Evolutionary conservation across 148 eudicot genomes (phyloP).

Genomic region (Nepenthes mirabilis): DNA sequence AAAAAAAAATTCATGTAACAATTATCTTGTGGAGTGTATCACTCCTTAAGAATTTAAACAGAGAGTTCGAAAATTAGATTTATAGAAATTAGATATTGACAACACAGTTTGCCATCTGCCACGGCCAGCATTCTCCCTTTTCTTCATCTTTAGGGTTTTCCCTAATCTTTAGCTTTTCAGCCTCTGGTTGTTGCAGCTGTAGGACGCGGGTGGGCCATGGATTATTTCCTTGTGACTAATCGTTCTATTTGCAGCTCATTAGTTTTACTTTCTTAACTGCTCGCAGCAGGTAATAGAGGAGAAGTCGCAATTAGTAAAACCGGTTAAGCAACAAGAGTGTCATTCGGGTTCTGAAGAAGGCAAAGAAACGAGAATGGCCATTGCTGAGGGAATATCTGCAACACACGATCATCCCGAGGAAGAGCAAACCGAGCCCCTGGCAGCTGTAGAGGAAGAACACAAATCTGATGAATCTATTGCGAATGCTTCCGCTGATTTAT

Average conservation of each 20-base stretch:
- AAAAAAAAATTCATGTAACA: no score
- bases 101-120: no score
- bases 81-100: no score
- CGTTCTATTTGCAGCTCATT: background rate
- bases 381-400: conserved; percentile 14
- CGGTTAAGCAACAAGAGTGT: conserved; percentile 1
- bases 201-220: no score
- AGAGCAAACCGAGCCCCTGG: conserved; percentile 9
- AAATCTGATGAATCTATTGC: background rate
- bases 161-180: no score
- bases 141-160: no score
- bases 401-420: conserved; percentile 19
- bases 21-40: no score
- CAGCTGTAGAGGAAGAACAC: background rate
- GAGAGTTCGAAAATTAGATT: no score
- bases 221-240: no score
- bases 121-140: no score
- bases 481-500: conserved; percentile 1
- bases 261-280: background rate
- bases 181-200: no score
- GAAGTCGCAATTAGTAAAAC: conserved; percentile 28
- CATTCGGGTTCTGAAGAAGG: conserved; percentile 6
- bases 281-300: conserved; percentile 29
- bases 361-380: conserved; percentile 19
- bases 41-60: no score